phyloP scores from a whole-genome alignment of 129 eudicot species.

The Cynara cardunculus region DNA sequence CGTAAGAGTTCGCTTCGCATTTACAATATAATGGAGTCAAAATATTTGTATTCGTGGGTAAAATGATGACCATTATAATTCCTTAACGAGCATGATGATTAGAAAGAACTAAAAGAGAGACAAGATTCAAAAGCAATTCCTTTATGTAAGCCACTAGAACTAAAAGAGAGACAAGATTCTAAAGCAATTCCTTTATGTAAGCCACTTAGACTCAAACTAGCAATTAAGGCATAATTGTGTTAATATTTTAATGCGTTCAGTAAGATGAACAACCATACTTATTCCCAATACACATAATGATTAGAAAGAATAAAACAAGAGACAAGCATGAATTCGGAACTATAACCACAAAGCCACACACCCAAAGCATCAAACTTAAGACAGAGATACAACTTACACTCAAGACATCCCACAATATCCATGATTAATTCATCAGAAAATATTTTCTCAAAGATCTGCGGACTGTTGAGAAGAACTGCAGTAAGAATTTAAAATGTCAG shows the following conservation, averaged over 20 bases:
- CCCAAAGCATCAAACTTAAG: neutral
- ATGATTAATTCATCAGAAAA: conserved; percentile 81
- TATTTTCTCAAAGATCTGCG: conserved; percentile 72
- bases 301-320: neutral
- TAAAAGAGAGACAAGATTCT: too few relatives aligned
- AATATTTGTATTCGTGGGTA: neutral
- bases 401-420: conserved; percentile 87
- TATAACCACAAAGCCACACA: neutral
- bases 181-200: too few relatives aligned
- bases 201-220: neutral
- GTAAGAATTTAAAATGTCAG: neutral
- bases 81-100: neutral
- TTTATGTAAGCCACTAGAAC: neutral
- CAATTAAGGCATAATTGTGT: neutral
- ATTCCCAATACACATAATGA: neutral
- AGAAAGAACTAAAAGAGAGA: neutral
- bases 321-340: neutral
- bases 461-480: conserved; percentile 84
- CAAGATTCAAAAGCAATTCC: neutral
- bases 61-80: neutral
- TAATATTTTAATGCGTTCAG: neutral
- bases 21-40: neutral
- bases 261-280: neutral
- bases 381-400: conserved; percentile 56
- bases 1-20: too few relatives aligned